Percentiles rank a stretch among this genome's conserved stretches.
phyloP scores from a whole-genome alignment of 371 early-diverging fungal genomes.

The Mortierella sp. region DNA sequence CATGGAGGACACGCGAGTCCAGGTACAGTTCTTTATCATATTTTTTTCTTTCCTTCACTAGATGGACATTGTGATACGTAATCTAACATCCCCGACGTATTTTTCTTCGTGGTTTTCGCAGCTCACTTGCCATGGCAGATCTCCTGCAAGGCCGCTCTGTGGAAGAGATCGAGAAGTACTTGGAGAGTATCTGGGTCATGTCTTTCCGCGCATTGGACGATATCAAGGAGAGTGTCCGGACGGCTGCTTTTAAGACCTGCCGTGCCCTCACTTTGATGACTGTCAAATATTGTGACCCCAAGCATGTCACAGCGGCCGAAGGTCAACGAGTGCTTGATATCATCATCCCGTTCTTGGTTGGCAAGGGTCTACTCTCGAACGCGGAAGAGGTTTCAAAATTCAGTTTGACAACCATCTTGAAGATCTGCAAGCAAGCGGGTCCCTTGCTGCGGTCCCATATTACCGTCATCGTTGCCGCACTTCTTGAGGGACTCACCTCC shows the following conservation, averaged over 20 bases:
- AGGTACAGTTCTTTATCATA: conserved; percentile 31
- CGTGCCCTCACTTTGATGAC: conserved; percentile 85
- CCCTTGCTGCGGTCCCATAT: conserved; percentile 80
- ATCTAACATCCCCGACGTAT: conserved; percentile 23
- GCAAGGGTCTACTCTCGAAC: conserved; percentile 85
- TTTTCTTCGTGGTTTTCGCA: conserved; percentile 30
- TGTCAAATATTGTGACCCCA: conserved; percentile 89
- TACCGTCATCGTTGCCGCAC: conserved; percentile 77
- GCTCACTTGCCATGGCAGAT: conserved; percentile 84
- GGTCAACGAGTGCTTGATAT: conserved; percentile 82
- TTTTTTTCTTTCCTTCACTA: background rate
- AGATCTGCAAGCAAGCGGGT: conserved; percentile 86
- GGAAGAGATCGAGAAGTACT: conserved; percentile 78
- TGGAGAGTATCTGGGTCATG: conserved; percentile 90
- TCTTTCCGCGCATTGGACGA: conserved; percentile 93
- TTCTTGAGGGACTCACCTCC: conserved; percentile 86
- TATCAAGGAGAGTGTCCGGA: conserved; percentile 93
- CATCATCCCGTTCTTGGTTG: conserved; percentile 89
- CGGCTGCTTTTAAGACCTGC: conserved; percentile 87
- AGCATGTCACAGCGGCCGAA: conserved; percentile 66
- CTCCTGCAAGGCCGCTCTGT: conserved; percentile 81
- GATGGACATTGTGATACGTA: background rate
- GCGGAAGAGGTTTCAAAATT: conserved; percentile 93
- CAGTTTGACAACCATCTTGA: conserved; percentile 84
- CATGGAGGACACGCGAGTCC: conserved; percentile 91